These are phyloP conservation scores for Saturnispora diversa DNA, from an alignment of 805 yeast species.

Conservation along the genomic window DNA sequence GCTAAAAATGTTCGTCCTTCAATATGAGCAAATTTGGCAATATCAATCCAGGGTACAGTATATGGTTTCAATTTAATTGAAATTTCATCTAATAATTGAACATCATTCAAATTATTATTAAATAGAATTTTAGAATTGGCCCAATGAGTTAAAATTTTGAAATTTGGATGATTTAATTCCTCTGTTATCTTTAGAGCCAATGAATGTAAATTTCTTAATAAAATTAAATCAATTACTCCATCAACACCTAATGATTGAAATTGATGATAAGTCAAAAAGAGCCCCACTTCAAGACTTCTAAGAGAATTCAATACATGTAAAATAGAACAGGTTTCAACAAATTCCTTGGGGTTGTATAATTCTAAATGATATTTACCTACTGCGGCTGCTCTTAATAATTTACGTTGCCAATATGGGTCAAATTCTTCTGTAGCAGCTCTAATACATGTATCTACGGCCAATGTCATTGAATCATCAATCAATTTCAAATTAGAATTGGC, in stretches of 20 bases:
- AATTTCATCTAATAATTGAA: slow-evolving; percentile 45
- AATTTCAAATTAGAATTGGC: slow-evolving; percentile 68
- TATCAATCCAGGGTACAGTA: slow-evolving; percentile 44
- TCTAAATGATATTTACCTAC: slow-evolving; percentile 71
- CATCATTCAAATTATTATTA: slow-evolving; percentile 49
- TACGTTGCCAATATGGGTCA: slow-evolving; percentile 72
- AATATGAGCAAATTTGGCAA: slow-evolving; percentile 59
- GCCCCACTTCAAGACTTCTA: slow-evolving; percentile 55
- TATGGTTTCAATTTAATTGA: slow-evolving; percentile 36
- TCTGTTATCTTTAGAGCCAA: slow-evolving; percentile 57
- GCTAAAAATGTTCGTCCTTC: slow-evolving; percentile 76
- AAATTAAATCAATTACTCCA: slow-evolving; percentile 46
- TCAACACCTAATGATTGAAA: slow-evolving; percentile 45
- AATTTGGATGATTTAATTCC: slow-evolving; percentile 38
- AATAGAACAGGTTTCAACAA: slow-evolving; percentile 52
- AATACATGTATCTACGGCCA: slow-evolving; percentile 66
- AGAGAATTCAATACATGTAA: slow-evolving; percentile 65
- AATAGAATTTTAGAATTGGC: slow-evolving; percentile 59
- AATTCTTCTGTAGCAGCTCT: slow-evolving; percentile 72
- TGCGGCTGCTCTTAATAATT: slow-evolving; percentile 67
- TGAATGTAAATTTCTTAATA: slow-evolving; percentile 51
- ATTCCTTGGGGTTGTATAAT: slow-evolving; percentile 49
- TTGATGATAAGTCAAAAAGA: slow-evolving; percentile 57
- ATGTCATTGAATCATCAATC: slow-evolving; percentile 38
- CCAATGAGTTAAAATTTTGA: slow-evolving; percentile 66